Base-by-base conservation (phyloP, 768 basidiomycete species). In the Phylloporus rhodoxanthus region DNA sequence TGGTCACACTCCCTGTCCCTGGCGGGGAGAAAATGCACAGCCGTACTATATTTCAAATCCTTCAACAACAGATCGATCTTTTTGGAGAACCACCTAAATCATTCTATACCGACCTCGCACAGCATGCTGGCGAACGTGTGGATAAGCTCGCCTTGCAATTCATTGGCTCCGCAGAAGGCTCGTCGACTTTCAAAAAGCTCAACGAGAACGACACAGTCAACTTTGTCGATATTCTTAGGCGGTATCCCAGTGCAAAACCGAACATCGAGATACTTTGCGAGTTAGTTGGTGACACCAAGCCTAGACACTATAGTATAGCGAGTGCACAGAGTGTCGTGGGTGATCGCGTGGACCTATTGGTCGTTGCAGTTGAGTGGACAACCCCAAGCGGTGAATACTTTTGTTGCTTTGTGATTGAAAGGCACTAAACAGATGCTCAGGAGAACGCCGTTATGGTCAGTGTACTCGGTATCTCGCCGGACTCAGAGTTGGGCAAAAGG, bases 231-330 rank as follows among this genome's bases (percentile, higher is more conserved):
- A 74, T 98, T 21, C 70, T 99, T 43, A 74, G 70, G 53, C 77
- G 75, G 62, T 97, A 90, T 67, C 73, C 74, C 20, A 87, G 82
- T 53, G 92, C 95, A 25, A 76, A 76, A 51, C 92, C 91, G 1
- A 78, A 81, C 26, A 84, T 98, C 32, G 91, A 91, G 68, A 82
- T 76, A 48, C 76, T 96, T 3, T 93, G 94, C 60, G 87, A 90
- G 65, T 66, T 96, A 59, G 75, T 97, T 39, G 94, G 91, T 1
- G 92, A 96, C 65, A 97, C 91, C 73, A 93, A 96, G 69, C 94
- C 95, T 4, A 79, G 96, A 54, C 96, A 98, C 69, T 99, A 99
- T 70, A 95, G 91, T 68, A 99, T 99, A 62, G 95, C 96, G 19
- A 92, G 89, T 57, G 82, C 92, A 29, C 95, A 98, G 69, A 88